Evolutionary conservation across 2,329 filamentous ascomycete species (phyloP), one percentile per base, ranked within the genome.

Genomic region (Fusarium circinatum): DNA sequence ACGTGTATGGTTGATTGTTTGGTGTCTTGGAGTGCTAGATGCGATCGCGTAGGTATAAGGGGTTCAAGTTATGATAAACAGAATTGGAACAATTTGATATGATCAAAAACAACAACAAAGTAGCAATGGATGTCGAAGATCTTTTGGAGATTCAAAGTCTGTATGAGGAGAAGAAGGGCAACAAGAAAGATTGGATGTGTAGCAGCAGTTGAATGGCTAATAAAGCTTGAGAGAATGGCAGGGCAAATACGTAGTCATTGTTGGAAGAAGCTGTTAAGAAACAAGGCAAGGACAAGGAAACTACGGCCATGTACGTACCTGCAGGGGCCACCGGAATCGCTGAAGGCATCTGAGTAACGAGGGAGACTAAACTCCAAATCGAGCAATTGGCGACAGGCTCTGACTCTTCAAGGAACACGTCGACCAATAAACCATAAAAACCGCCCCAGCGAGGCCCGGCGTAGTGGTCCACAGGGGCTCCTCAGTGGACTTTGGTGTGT

Each of bases 261-360:
- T 58, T 70, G 65, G 59, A 64, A 70, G 41, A 30, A 64, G 56
- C 57, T 74, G 60, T 57, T 28, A 65, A 73, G 68, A 70, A 68
- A 74, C 64, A 74, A 71, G 73, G 62, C 64, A 74, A 75, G 73
- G 60, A 76, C 55, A 68, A 75, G 66, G 62, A 74, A 74, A 66
- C 39, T 48, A 54, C 56, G 71, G 63, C 32, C 48, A 54, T 60
- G 66, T 68, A 79, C 77, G 71, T 64, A 79, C 77, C 77, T 70
- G 71, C 75, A 75, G 75, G 76, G 75, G 73, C 68, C 63, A 78
- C 75, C 54, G 76, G 74, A 71, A 79, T 75, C 73, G 75, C 77
- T 75, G 77, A 79, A 78, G 77, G 77, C 77, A 79, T 79, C 75
- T 75, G 76, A 65, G 72, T 47, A 70, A 59, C 62, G 64, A 74